phyloP scores from a whole-genome alignment of 164 flowering plant species.

The Vitis riparia region DNA sequence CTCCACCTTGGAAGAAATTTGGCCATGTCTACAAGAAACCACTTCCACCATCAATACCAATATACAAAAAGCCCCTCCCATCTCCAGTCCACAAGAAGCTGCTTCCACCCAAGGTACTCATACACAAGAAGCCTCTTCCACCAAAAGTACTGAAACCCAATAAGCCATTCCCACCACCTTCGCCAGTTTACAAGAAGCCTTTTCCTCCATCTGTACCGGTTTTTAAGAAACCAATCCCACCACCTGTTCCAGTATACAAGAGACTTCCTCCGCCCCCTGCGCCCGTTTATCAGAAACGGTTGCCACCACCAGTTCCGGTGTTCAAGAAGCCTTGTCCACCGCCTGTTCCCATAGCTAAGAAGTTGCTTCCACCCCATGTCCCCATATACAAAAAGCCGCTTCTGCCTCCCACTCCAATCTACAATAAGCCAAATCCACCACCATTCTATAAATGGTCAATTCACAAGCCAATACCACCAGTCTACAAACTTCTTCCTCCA shows the following conservation, averaged over 20 bases:
- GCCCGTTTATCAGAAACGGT: neutral
- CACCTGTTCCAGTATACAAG: neutral
- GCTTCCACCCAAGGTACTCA: conserved; percentile 23
- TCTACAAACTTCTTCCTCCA: conserved; percentile 19
- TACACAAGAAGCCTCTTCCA: conserved; percentile 20
- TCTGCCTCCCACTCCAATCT: no score
- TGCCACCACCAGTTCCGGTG: neutral
- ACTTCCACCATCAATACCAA: conserved; percentile 9
- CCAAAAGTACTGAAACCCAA: conserved; percentile 7
- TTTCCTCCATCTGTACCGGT: neutral
- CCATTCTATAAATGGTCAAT: neutral
- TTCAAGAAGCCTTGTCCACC: conserved; percentile 7
- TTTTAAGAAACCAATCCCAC: neutral
- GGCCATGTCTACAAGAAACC: conserved; percentile 4
- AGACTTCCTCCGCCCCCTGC: neutral
- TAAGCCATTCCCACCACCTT: neutral
- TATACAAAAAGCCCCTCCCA: conserved; percentile 16
- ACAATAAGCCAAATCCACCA: conserved; percentile 10
- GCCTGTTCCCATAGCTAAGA: neutral
- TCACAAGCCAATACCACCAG: neutral
- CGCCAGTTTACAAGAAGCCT: conserved; percentile 5
- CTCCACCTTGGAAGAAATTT: neutral
- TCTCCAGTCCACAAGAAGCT: conserved; percentile 23
- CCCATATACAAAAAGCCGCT: conserved; percentile 9
- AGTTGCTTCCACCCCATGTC: conserved; percentile 19